phyloP scores from a whole-genome alignment of 768 basidiomycete genomes.

The Pisolithus orientalis region DNA sequence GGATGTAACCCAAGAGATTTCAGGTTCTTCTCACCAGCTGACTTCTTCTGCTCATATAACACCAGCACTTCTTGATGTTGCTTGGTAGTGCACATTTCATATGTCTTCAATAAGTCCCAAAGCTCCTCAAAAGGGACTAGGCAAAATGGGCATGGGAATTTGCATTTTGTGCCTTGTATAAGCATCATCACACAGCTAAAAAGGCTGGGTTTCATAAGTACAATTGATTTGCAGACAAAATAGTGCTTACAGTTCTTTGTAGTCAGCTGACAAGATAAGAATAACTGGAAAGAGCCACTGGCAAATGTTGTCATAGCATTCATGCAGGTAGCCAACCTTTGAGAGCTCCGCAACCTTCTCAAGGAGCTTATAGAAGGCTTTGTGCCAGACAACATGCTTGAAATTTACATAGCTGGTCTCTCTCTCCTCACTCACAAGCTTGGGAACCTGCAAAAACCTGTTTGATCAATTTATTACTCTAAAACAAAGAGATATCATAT shows the following conservation, averaged over 20 bases:
- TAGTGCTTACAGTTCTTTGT: conserved; percentile 38
- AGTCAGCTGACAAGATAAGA: conserved; percentile 34
- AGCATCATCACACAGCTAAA: conserved; percentile 31
- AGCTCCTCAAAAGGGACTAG: conserved; percentile 25
- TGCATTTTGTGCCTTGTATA: conserved; percentile 20
- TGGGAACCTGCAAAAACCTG: not conserved
- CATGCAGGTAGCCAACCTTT: conserved; percentile 13
- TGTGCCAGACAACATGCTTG: conserved; percentile 33
- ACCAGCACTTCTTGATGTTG: no score
- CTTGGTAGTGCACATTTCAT: no score
- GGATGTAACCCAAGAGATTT: no score
- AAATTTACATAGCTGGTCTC: conserved; percentile 24
- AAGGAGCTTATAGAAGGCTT: conserved; percentile 24
- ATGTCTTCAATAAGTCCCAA: no score
- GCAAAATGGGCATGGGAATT: conserved; percentile 33
- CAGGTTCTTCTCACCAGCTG: no score
- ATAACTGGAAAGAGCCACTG: conserved; percentile 30
- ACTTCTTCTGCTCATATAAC: no score
- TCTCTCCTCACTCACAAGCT: conserved; percentile 21
- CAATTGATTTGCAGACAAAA: conserved; percentile 6
- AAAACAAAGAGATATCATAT: not conserved
- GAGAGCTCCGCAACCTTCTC: conserved; percentile 14
- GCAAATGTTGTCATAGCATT: conserved; percentile 25
- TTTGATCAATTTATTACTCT: not conserved
- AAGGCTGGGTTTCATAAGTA: no score